Percentiles rank a stretch among this genome's conserved stretches.
Evolutionary conservation across 2,329 filamentous ascomycete genomes (phyloP).

Genomic region (Alternaria ethzedia): DNA sequence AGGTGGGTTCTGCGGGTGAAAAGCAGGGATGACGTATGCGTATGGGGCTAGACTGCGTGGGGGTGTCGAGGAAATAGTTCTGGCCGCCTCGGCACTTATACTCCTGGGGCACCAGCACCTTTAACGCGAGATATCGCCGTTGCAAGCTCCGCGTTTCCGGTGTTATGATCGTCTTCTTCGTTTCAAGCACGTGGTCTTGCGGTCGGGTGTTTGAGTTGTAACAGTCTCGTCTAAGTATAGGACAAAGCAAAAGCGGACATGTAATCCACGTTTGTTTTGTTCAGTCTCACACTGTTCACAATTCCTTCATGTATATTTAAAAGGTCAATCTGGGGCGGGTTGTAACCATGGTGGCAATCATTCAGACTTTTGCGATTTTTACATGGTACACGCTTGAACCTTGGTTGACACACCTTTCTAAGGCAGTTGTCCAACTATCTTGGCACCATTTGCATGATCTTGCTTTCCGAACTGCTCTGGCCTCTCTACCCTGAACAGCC

Average conservation of each 20-base stretch:
- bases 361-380: neutral
- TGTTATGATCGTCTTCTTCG: neutral
- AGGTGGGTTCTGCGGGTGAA: conserved; percentile 7
- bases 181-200: neutral
- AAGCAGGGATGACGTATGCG: conserved; percentile 26
- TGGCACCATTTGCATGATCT: conserved; percentile 24
- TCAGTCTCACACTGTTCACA: neutral
- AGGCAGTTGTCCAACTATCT: conserved; percentile 46
- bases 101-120: neutral
- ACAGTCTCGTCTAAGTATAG: neutral
- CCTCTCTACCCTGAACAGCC: conserved; percentile 62
- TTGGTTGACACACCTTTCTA: conserved; percentile 8
- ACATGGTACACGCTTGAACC: neutral
- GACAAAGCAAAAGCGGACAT: neutral
- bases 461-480: conserved; percentile 46
- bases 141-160: neutral
- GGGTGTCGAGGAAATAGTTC: neutral
- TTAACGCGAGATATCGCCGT: neutral
- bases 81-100: neutral
- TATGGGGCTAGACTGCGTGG: conserved; percentile 14
- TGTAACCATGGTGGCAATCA: neutral
- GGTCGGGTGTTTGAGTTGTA: neutral
- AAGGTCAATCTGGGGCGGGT: neutral
- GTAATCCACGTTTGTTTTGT: neutral
- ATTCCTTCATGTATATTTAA: neutral